Conservation (phyloP, 2,329 filamentous ascomycete species). For the Fusarium pininemorale region DNA sequence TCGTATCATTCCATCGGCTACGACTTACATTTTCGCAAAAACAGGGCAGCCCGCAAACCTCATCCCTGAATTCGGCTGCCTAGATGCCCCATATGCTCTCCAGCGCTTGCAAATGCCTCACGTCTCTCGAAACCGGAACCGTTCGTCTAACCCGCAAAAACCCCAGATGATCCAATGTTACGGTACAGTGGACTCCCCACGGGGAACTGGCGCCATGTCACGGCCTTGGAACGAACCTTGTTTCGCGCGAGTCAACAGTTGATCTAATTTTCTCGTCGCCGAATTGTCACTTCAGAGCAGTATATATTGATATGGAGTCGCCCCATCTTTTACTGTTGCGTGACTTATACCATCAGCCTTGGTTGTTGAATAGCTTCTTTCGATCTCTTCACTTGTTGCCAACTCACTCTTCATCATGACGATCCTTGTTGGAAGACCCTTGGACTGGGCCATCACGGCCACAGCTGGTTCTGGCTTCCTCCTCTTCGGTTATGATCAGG, state of each 20-base stretch:
- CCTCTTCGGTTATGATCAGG: constrained; percentile 48
- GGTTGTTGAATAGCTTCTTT: constrained; percentile 21
- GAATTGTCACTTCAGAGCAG: not conserved
- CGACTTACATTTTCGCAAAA: not conserved
- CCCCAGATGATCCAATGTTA: constrained; percentile 6
- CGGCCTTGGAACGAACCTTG: constrained; percentile 29
- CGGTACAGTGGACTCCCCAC: constrained; percentile 7
- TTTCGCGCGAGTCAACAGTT: constrained; percentile 21
- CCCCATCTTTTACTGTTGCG: constrained; percentile 1
- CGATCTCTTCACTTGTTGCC: not conserved
- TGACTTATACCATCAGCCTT: not conserved
- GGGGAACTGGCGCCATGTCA: constrained; percentile 13
- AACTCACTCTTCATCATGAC: constrained; percentile 18
- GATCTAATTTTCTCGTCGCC: not conserved
- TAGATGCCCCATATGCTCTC: not conserved
- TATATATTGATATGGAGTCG: constrained; percentile 28
- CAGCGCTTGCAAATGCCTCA: constrained; percentile 18
- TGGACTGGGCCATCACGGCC: constrained; percentile 52
- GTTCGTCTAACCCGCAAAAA: constrained; percentile 1
- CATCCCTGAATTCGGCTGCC: constrained; percentile 13
- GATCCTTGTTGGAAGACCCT: constrained; percentile 45
- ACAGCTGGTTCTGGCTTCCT: constrained; percentile 50
- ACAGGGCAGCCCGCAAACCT: not conserved
- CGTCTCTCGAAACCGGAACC: not conserved
- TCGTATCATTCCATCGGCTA: not conserved